Evolutionary conservation across 208 protist genomes (phyloP).

Genomic region (Leishmania amazonensis): DNA sequence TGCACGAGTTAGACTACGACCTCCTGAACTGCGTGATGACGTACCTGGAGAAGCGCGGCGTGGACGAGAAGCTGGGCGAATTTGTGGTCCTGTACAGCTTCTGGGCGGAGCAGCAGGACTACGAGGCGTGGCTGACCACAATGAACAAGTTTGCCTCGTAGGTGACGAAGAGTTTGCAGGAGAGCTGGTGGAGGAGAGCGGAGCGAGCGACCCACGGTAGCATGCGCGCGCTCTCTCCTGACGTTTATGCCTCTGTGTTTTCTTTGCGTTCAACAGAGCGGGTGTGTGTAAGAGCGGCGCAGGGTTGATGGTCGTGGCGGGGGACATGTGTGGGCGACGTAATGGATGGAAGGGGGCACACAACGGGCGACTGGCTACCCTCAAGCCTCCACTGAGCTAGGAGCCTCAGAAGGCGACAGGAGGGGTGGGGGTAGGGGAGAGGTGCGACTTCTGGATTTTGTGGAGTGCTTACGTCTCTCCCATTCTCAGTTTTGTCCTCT

Average conservation of each 20-base stretch:
- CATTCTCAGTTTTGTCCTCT: background rate
- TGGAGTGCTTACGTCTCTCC: background rate
- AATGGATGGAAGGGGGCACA: background rate
- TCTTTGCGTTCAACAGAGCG: background rate
- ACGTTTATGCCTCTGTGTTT: background rate
- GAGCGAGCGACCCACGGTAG: background rate
- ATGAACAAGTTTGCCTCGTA: slow-evolving; percentile 83
- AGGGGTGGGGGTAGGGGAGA: background rate
- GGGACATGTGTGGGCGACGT: background rate
- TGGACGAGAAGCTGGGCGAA: slow-evolving; percentile 80
- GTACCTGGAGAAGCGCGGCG: slow-evolving; percentile 83
- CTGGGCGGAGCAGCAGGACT: slow-evolving; percentile 93
- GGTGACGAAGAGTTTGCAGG: background rate
- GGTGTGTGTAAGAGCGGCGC: background rate
- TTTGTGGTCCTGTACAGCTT: slow-evolving; percentile 83
- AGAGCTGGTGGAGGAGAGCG: background rate
- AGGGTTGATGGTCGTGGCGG: background rate
- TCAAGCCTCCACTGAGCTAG: background rate
- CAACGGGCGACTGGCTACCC: background rate
- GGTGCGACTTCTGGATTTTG: no score
- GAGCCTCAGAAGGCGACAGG: background rate
- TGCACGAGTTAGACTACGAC: slow-evolving; percentile 78
- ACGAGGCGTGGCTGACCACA: slow-evolving; percentile 81
- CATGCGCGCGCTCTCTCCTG: background rate
- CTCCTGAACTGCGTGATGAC: slow-evolving; percentile 76